Percentiles rank a stretch among this genome's conserved stretches.
These are phyloP conservation scores for Olyra latifolia DNA, from an alignment of 176 grass and related monocot genomes.

Conservation along the genomic window DNA sequence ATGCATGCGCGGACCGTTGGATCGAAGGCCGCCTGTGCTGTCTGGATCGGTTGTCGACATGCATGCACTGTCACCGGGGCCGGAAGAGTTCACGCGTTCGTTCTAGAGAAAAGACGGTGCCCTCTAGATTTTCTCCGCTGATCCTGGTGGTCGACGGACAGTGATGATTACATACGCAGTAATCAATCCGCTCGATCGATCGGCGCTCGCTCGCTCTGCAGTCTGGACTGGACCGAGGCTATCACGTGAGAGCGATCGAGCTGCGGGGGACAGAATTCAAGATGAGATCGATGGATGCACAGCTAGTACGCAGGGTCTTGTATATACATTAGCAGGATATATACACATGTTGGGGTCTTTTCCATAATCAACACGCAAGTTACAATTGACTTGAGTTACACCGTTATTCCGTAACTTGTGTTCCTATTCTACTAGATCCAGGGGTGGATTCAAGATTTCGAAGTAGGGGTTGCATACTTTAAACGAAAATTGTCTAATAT, in stretches of 20 bases:
- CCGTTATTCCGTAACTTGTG: no score
- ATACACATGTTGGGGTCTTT: no score
- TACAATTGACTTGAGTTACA: no score
- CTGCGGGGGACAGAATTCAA: neutral
- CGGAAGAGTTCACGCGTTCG: neutral
- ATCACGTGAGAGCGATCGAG: conserved; percentile 22
- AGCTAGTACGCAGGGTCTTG: neutral
- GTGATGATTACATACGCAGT: neutral
- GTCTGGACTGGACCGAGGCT: neutral
- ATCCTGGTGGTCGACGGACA: neutral
- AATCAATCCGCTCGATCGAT: neutral
- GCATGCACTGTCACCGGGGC: neutral
- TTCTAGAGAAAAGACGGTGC: neutral
- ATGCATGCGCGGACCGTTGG: neutral
- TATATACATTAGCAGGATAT: no score
- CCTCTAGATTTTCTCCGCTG: neutral
- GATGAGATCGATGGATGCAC: neutral
- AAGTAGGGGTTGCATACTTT: no score
- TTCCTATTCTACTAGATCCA: no score
- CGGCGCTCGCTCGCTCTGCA: no score
- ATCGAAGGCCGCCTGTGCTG: neutral
- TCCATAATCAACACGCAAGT: no score
- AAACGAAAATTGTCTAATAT: no score
- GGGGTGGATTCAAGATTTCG: no score
- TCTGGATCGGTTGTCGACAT: neutral